Base-by-base conservation (phyloP, 1,284 basidiomycete species). In the Trichosporon ovoides region DNA sequence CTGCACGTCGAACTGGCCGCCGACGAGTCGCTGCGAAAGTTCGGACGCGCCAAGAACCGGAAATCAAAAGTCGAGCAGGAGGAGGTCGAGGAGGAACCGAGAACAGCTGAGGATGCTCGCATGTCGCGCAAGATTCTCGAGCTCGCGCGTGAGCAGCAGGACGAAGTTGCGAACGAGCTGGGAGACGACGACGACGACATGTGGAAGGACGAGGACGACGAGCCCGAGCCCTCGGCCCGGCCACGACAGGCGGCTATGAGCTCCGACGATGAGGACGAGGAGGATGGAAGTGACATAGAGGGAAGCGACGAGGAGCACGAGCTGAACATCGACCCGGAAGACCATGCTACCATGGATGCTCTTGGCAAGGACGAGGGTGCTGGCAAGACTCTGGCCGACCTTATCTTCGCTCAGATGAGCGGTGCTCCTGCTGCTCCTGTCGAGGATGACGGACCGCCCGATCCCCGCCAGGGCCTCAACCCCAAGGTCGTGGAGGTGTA, bases 401-500 rank as follows among this genome's bases (percentile, higher is more conserved):
- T 98, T 36, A 98, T 98, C 63, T 91, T 99, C 75, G 84, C 89
- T 38, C 97, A 98, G 79, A 82, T 99, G 53, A 83, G 86, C 59
- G 83, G 82, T 58, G 81, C 79, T 35, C 82, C 84, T 53, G 69
- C 81, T 13, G 80, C 43, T 14, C 35, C 87, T 85, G 68, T 76
- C 78, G 58, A 63, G 66, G 83, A 85, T 66, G 83, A 83, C 43
- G 74, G 68, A 40, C 75, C 80, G 3, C 89, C 87, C 11, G 88
- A 95, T 77, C 90, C 92, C 18, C 86, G 89, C n/a, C 84, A 88
- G 36, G 95, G 95, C 2, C 83, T 98, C 49, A 92, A 97, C 72
- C 93, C 93, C n/a, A 91, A 91, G 77, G 87, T 99, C 28, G 88
- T 97, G 19, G 92, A 96, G 70, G 87, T 94, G 11, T 99, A 98